Evolutionary conservation across 768 basidiomycete genomes (phyloP).

Genomic region (Lactifluus volemus): DNA sequence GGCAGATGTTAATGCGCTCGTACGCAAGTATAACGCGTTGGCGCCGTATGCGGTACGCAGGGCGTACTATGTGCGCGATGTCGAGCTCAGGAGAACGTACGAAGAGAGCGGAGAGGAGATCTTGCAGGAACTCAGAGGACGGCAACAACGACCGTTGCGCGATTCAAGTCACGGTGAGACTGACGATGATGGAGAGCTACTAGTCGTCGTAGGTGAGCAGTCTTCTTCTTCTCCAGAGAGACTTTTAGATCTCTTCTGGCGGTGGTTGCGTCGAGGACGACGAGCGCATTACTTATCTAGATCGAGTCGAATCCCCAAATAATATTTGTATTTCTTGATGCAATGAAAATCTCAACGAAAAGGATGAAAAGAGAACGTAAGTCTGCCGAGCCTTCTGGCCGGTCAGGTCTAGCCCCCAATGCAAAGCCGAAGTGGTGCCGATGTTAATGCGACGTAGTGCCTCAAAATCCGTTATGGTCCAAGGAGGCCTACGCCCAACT

Average conservation of each 20-base stretch:
- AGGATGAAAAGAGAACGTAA: no score
- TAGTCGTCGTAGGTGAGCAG: neutral
- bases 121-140: constrained; percentile 31
- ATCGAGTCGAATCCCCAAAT: no score
- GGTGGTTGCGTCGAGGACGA: constrained; percentile 1
- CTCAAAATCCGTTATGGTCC: no score
- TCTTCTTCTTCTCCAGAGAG: neutral
- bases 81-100: constrained; percentile 51
- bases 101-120: constrained; percentile 46
- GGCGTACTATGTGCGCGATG: constrained; percentile 44
- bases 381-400: no score
- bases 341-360: no score
- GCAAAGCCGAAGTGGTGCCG: no score
- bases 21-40: constrained; percentile 71
- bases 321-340: no score
- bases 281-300: no score
- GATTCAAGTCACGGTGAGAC: constrained; percentile 1
- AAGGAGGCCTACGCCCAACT: no score
- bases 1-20: constrained; percentile 61
- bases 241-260: neutral
- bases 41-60: constrained; percentile 75
- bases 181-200: neutral
- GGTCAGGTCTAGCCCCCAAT: no score
- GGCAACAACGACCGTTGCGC: constrained; percentile 10
- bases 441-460: no score